phyloP scores from a whole-genome alignment of 306 rosid species.

The Fagus sylvatica region DNA sequence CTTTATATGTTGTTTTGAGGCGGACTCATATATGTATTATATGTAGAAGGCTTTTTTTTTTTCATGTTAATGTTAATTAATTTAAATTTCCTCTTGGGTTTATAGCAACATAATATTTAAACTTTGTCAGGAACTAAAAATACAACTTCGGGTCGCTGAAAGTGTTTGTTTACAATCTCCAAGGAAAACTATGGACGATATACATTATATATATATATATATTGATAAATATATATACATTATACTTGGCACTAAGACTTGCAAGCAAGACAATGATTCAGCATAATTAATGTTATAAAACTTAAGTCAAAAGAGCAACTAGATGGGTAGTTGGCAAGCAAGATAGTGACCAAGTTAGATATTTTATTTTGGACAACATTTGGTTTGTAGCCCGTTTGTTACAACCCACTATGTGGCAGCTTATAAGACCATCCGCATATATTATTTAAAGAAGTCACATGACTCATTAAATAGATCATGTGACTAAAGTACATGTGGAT shows the following conservation, averaged over 20 bases:
- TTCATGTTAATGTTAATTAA: not conserved
- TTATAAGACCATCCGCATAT: too few species aligned
- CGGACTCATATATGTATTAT: slow-evolving; percentile 30
- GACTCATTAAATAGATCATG: too few species aligned
- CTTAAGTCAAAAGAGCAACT: slow-evolving; percentile 32
- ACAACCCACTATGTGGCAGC: too few species aligned
- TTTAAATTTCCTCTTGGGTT: not conserved
- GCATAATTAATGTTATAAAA: slow-evolving; percentile 2
- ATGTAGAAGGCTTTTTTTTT: slow-evolving; percentile 34
- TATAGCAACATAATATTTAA: not conserved
- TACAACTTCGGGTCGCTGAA: too few species aligned
- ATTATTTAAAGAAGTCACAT: too few species aligned
- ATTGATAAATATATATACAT: too few species aligned
- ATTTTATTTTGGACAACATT: too few species aligned
- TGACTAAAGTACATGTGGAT: too few species aligned
- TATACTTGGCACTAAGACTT: not conserved
- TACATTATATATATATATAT: too few species aligned
- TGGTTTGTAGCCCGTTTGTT: too few species aligned
- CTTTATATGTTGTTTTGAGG: slow-evolving; percentile 39
- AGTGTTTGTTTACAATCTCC: not conserved
- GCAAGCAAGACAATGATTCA: not conserved
- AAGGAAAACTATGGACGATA: not conserved
- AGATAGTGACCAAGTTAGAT: too few species aligned
- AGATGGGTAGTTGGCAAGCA: slow-evolving; percentile 30
- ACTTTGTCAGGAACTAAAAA: not conserved